These are phyloP conservation scores for Fomitopsis betulina DNA, from an alignment of 1,284 basidiomycete species.

Conservation along the genomic window DNA sequence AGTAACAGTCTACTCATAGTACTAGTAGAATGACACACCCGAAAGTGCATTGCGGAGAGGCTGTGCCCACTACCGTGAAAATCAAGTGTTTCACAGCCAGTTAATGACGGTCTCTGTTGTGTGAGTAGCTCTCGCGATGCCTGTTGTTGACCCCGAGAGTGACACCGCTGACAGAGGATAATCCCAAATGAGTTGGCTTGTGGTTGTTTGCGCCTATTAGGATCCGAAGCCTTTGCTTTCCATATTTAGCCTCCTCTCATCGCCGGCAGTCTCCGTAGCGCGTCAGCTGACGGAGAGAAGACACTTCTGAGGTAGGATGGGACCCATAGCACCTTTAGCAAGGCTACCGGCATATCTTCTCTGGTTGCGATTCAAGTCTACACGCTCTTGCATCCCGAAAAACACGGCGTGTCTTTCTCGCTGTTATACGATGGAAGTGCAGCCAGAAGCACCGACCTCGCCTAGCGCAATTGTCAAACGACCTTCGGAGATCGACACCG, in stretches of 20 bases:
- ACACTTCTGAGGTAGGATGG: neutral
- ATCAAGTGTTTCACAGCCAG: no score
- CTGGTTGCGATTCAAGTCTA: neutral
- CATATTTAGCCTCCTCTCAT: neutral
- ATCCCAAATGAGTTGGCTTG: neutral
- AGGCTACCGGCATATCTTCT: neutral
- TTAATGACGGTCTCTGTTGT: no score
- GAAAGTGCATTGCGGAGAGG: no score
- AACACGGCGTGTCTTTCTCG: neutral
- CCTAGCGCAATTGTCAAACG: neutral
- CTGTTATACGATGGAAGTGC: neutral
- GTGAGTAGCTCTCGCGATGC: no score
- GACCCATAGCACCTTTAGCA: no score
- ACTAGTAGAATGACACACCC: no score
- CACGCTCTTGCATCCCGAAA: neutral
- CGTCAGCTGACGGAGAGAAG: neutral
- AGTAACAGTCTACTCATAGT: no score
- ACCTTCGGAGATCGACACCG: neutral
- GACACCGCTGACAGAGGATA: neutral
- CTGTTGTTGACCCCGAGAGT: no score
- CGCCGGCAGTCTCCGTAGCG: neutral
- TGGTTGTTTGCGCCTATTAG: neutral
- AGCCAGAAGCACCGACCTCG: neutral
- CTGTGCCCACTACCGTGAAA: no score
- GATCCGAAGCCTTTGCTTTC: neutral